Evolutionary conservation across 371 early-diverging fungal species (phyloP), one percentile per base, ranked within the genome.

Genomic region (Umbelopsis sp.): DNA sequence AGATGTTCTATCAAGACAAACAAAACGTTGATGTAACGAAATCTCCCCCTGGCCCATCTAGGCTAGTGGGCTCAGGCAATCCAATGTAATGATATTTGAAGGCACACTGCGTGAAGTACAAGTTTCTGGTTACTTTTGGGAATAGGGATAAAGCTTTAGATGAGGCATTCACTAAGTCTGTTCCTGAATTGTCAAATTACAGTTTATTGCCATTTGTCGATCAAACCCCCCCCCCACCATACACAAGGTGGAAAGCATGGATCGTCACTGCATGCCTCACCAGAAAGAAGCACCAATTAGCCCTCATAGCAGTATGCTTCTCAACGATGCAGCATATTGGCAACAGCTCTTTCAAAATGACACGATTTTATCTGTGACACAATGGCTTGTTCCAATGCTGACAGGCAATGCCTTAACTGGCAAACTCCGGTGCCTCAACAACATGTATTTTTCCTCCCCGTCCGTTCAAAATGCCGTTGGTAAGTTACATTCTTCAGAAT

Each of bases 391-490:
- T 48, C 14, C 11, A 41, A 48, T 16, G 16, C 48, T 57, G 29
- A n/a, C 57, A 35, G 29, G 14, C 35, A 18, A 35, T 35, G 57
- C 57, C 57, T 14, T 35, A 35, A 37, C 14, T 24, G 57, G 57
- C 57, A 29, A 57, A 57, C 29, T 35, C 35, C 57, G 35, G 57
- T 57, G 18, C 18, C 29, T 57, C 57, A 57, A 35, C 18, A 35
- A 41, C 32, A 29, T n/a, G 48, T 41, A 63, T 29, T 41, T 41
- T 35, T 52, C 63, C 37, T 50, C 63, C 35, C 25, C 63, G 46
- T 29, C 50, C 50, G 29, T 29, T 24, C 67, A 57, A 63, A 44
- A 74, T 74, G 74, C 74, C 74, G 69, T 72, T 74, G 66, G 74
- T 74, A 71, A 71, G 72, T 64, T 20, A 20, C 6, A 11, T 22